Evolutionary conservation across 805 yeast genomes (phyloP), one percentile per base, ranked within the genome.

Genomic region (Komagataella pastoris): DNA sequence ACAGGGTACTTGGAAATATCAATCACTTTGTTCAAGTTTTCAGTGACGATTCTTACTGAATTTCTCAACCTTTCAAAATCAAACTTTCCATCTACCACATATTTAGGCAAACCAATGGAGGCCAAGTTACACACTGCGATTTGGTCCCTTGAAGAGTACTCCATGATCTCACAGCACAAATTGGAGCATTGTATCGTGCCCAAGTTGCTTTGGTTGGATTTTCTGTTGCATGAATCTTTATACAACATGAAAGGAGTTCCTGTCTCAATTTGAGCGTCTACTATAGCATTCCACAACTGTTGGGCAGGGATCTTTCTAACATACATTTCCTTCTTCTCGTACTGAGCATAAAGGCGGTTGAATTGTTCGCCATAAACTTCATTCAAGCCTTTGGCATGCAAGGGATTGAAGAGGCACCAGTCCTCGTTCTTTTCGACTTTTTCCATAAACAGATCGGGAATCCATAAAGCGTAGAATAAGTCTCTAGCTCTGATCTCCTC

Each of bases 121-220:
- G 91, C 98, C 61, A 91, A 73, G 68, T 91, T 91, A 74, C 98
- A 93, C 36, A 91, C 98, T 2, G 97, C 97, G 50, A 88, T 85
- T 71, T 91, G 97, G 36, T 87, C 86, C n/a, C 87, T 81, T 4
- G 93, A 80, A 3, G 96, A 87, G 66, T 87, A 90, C 67, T 91
- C 96, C 47, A 91, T 85, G 57, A 91, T 84, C 68, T 91, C 99
- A 68, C 96, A 86, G 68, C 99, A 91, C 62, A 91, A 72, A 67
- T 91, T 91, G 3, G 97, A 88, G 6, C 96, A 87, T 67, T 90
- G 90, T 67, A 91, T 91, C 17, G 83, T 79, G 50, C 99, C 98
- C 59, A 91, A 71, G 66, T 91, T 91, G 73, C 88, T 80, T 66
- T 91, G 99, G 67, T 91, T 91, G 47, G 89, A 79, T 69, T 91